Conservation (phyloP, 1,139 yeast species). For the Candida albicans region DNA sequence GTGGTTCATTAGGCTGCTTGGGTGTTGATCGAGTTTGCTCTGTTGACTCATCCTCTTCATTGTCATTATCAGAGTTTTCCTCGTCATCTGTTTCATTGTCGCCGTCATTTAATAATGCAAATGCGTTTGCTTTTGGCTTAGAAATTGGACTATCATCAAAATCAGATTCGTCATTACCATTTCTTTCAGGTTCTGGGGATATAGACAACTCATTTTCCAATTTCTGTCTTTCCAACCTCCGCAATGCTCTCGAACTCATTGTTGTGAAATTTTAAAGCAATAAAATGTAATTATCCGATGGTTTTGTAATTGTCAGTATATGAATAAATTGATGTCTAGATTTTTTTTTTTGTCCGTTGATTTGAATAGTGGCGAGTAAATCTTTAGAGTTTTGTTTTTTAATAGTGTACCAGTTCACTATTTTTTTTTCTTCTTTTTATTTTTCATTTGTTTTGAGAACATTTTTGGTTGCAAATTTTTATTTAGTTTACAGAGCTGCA, state of each 20-base stretch:
- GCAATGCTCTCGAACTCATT: slow-evolving; percentile 72
- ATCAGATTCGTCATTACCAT: slow-evolving; percentile 15
- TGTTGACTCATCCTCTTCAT: neutral
- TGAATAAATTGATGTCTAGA: too few relatives aligned
- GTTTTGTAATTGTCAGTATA: neutral
- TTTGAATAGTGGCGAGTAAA: too few relatives aligned
- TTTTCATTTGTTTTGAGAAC: too few relatives aligned
- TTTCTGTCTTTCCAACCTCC: slow-evolving; percentile 48
- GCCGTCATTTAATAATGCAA: slow-evolving; percentile 50
- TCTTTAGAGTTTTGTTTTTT: too few relatives aligned
- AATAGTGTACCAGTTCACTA: too few relatives aligned
- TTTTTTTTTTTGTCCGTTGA: too few relatives aligned
- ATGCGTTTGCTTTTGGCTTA: slow-evolving; percentile 45
- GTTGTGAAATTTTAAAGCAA: neutral
- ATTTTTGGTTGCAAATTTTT: too few relatives aligned
- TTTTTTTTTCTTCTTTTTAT: too few relatives aligned
- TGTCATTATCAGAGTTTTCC: slow-evolving; percentile 14
- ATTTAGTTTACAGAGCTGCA: too few relatives aligned
- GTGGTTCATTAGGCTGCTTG: slow-evolving; percentile 7
- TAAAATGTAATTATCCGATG: slow-evolving; percentile 2
- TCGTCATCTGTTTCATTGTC: slow-evolving; percentile 34
- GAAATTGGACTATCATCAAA: slow-evolving; percentile 5
- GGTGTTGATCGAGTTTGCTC: neutral
- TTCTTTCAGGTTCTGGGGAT: neutral
- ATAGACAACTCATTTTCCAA: slow-evolving; percentile 24